Percentiles rank a stretch among this genome's conserved stretches.
phyloP scores from a whole-genome alignment of 306 rosid species.

The Biancaea sappan region DNA sequence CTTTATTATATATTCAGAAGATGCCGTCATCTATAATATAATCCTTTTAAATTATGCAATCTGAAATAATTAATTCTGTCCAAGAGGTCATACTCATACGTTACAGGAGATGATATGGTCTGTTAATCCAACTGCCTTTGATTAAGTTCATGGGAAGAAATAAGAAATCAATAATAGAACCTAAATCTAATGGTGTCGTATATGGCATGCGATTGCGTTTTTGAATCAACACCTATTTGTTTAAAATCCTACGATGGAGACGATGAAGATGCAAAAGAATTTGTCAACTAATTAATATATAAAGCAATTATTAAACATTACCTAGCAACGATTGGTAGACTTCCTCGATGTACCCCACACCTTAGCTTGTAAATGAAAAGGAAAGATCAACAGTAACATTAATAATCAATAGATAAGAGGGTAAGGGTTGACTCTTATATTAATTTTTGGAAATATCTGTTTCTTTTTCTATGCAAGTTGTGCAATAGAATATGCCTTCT shows the following conservation, averaged over 20 bases:
- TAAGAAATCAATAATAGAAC: too few species aligned
- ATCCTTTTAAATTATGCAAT: constrained; percentile 7
- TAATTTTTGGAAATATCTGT: background rate
- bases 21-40: constrained; percentile 16
- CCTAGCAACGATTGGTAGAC: background rate
- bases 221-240: background rate
- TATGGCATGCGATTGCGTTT: too few species aligned
- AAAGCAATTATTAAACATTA: background rate
- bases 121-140: background rate
- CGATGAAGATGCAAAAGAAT: too few species aligned
- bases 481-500: background rate
- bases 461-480: background rate
- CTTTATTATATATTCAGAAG: constrained; percentile 19
- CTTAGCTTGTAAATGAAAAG: background rate
- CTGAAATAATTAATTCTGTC: too few species aligned
- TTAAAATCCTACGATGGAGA: too few species aligned
- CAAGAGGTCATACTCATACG: too few species aligned
- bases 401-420: background rate
- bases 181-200: too few species aligned
- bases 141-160: background rate
- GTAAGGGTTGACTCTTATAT: too few species aligned
- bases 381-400: background rate
- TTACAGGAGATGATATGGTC: constrained; percentile 8
- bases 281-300: too few species aligned
- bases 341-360: background rate